Evolutionary conservation across 2,329 filamentous ascomycete species (phyloP).

Genomic region (Harringtonia lauricola): DNA sequence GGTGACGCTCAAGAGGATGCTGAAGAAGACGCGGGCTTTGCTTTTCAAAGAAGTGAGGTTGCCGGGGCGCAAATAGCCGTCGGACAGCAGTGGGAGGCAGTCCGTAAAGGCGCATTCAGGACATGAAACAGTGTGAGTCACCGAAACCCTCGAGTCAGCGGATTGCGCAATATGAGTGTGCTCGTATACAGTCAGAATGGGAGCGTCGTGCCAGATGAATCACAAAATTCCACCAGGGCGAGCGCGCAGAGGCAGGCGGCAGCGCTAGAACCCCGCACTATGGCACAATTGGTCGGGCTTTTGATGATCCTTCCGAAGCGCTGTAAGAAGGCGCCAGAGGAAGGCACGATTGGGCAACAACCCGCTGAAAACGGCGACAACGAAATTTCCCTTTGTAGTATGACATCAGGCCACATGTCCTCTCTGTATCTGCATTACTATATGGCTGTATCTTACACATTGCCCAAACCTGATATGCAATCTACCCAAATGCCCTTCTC

Average conservation of each 20-base stretch:
- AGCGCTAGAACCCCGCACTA: constrained; percentile 3
- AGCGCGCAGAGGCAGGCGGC: neutral
- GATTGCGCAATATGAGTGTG: neutral
- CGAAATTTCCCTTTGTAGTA: too few relatives aligned
- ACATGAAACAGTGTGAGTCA: constrained; percentile 3
- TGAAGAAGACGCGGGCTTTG: neutral
- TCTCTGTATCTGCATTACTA: neutral
- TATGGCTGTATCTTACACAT: neutral
- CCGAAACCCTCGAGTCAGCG: neutral
- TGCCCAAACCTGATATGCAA: neutral
- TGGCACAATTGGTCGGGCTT: constrained; percentile 6
- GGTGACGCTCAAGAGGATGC: too few relatives aligned
- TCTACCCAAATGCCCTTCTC: neutral
- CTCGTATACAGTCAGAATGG: neutral
- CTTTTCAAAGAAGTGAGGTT: neutral
- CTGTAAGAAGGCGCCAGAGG: neutral
- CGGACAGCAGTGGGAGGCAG: constrained; percentile 1
- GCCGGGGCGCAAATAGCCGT: neutral
- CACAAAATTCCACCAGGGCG: neutral
- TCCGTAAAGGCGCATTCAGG: constrained; percentile 7
- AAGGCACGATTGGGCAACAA: neutral
- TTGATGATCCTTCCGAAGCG: constrained; percentile 5
- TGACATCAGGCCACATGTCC: neutral
- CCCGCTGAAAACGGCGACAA: too few relatives aligned
- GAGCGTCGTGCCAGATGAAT: neutral